Conservation (phyloP, 257 asterid genomes). For the Apocynum venetum region DNA sequence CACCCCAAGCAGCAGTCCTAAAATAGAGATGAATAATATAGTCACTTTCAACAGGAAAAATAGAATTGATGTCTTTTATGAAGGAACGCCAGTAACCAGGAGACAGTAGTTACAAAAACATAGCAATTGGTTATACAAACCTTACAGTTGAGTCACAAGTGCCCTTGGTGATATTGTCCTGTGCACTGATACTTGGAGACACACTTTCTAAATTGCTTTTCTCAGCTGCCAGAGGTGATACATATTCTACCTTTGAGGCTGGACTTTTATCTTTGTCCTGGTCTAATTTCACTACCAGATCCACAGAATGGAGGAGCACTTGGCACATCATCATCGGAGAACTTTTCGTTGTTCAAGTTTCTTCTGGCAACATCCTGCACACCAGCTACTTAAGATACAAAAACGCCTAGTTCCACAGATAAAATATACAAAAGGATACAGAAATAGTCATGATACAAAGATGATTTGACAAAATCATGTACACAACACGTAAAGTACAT, state of each 20-base stretch:
- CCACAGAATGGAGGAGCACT: slow-evolving; percentile 53
- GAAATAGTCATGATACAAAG: not conserved
- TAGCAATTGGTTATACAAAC: slow-evolving; percentile 20
- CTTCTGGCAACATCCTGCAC: slow-evolving; percentile 30
- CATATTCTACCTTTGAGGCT: slow-evolving; percentile 16
- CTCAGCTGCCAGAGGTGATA: slow-evolving; percentile 18
- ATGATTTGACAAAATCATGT: not conserved
- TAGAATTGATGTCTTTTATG: not conserved
- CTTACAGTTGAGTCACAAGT: slow-evolving; percentile 29
- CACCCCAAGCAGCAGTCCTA: slow-evolving; percentile 36
- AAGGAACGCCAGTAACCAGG: not conserved
- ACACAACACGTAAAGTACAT: not conserved
- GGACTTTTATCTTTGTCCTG: slow-evolving; percentile 27
- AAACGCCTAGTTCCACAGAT: not conserved
- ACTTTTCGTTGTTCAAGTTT: slow-evolving; percentile 19
- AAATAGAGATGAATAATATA: not conserved
- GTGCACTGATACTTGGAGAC: slow-evolving; percentile 20
- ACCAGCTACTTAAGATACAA: slow-evolving; percentile 5
- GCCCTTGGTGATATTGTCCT: slow-evolving; percentile 17
- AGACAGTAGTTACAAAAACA: not conserved
- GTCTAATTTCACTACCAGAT: slow-evolving; percentile 34
- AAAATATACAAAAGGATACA: not conserved
- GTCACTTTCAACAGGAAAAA: not conserved
- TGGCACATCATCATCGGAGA: slow-evolving; percentile 42
- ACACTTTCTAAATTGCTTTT: slow-evolving; percentile 8